A percentile compares a stretch with the other conserved stretches of the same genome.
Evolutionary conservation across 768 basidiomycete species (phyloP).

Genomic region (Lepiota venenata): DNA sequence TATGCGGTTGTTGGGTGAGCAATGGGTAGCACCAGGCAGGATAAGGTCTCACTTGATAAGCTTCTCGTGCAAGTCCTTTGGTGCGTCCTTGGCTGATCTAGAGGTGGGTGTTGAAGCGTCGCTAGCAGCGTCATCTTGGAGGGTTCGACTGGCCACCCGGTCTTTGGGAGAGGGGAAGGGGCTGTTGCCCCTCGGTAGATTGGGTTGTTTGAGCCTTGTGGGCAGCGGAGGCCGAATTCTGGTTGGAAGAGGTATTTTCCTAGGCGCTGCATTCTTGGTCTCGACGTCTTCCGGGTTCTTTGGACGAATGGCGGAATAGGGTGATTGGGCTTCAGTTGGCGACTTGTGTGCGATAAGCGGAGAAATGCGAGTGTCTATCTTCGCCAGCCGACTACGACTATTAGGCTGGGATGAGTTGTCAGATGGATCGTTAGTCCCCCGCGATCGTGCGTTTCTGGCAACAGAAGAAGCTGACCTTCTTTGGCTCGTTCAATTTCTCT

Average conservation of each 20-base stretch:
- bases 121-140: constrained; percentile 2
- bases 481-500: too few species aligned
- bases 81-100: neutral
- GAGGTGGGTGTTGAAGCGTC: neutral
- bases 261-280: neutral
- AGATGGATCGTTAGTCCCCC: too few species aligned
- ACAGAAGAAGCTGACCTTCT: too few species aligned
- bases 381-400: too few species aligned
- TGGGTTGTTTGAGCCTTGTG: neutral
- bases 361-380: too few species aligned
- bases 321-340: neutral
- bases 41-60: neutral
- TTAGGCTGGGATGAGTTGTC: too few species aligned
- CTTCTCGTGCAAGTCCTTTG: neutral
- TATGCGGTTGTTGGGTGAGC: neutral
- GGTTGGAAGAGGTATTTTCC: neutral
- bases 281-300: neutral
- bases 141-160: neutral
- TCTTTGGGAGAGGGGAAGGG: neutral
- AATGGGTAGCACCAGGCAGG: neutral
- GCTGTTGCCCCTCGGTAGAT: neutral
- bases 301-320: neutral
- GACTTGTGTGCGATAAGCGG: neutral
- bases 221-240: neutral
- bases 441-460: too few species aligned